Evolutionary conservation across 441 rosid species (phyloP), one percentile per base, ranked within the genome.

Genomic region (Viola pubescens): DNA sequence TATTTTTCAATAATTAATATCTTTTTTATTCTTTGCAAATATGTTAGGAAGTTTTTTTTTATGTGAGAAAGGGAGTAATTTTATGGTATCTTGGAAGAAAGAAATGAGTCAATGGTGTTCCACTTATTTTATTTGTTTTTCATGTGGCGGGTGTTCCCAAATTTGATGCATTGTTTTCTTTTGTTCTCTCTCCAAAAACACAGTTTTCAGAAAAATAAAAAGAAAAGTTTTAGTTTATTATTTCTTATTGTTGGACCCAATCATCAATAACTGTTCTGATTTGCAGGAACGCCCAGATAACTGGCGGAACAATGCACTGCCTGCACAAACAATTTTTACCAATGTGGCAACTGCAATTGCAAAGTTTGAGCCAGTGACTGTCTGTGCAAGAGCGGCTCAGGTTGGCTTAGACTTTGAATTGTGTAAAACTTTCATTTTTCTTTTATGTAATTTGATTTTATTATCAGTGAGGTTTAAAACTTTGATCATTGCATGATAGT

Each of bases 201-300:
- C 46, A 0, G 46, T 43, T 43, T 6, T 6, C 8, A 9, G 1
- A 43, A 43, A 2, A 43, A 43, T 6, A 43, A 43, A 43, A 43
- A 26, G 34, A 26, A 26, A 26, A 26, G 34, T 0, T 26, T 26
- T 26, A 26, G 34, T 26, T 26, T 26, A 26, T 26, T 26, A 26
- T 1, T 26, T 26, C 34, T 26, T 26, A 26, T 26, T 26, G 8
- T 43, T 43, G n/a, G n/a, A 10, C 9, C n/a, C n/a, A 46, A 46
- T 4, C n/a, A 1, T 46, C 46, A 46, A 46, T 13, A 59, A 38
- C 9, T 12, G 10, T 55, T 54, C 34, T 26, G 50, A 47, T 7
- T 55, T 71, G 62, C 78, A 92, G 98, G 98, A 92, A 64, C 89
- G 97, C 8, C 77, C 79, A 34, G 98, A 92, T 78, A 92, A 87